These are phyloP conservation scores for Leccinum obscurum DNA, from an alignment of 768 basidiomycete species.

Conservation along the genomic window DNA sequence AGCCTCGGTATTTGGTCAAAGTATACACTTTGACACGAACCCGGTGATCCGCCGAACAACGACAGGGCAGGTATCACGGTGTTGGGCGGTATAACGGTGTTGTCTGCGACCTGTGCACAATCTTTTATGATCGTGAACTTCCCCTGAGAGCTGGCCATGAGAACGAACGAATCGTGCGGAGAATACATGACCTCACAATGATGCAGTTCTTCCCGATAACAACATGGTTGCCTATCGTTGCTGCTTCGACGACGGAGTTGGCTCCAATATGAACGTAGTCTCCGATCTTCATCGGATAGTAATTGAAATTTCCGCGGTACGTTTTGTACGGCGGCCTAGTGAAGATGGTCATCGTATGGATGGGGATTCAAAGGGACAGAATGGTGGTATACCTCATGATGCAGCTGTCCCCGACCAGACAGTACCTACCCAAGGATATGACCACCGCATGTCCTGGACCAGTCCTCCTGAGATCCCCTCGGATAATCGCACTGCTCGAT, in stretches of 20 bases:
- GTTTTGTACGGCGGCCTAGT: conserved; percentile 84
- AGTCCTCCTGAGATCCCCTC: conserved; percentile 88
- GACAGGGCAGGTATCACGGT: conserved; percentile 90
- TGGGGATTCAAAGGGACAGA: not conserved
- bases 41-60: conserved; percentile 86
- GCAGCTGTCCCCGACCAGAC: conserved; percentile 84
- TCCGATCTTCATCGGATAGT: conserved; percentile 96
- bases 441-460: conserved; percentile 93
- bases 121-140: conserved; percentile 98
- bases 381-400: conserved; percentile 70
- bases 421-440: conserved; percentile 91
- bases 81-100: conserved; percentile 86
- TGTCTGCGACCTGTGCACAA: conserved; percentile 86
- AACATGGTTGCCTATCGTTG: conserved; percentile 90
- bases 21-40: conserved; percentile 40
- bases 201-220: conserved; percentile 96
- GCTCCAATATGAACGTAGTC: conserved; percentile 95
- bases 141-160: conserved; percentile 52
- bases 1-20: not conserved
- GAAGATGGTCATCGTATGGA: not conserved
- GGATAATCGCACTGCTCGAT: conserved; percentile 83
- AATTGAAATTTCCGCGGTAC: conserved; percentile 89
- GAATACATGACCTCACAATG: conserved; percentile 56
- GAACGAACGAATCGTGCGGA: conserved; percentile 1
- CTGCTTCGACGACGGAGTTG: conserved; percentile 89